Conservation (phyloP, 2,329 filamentous ascomycete genomes). For the Didymella segeticola region DNA sequence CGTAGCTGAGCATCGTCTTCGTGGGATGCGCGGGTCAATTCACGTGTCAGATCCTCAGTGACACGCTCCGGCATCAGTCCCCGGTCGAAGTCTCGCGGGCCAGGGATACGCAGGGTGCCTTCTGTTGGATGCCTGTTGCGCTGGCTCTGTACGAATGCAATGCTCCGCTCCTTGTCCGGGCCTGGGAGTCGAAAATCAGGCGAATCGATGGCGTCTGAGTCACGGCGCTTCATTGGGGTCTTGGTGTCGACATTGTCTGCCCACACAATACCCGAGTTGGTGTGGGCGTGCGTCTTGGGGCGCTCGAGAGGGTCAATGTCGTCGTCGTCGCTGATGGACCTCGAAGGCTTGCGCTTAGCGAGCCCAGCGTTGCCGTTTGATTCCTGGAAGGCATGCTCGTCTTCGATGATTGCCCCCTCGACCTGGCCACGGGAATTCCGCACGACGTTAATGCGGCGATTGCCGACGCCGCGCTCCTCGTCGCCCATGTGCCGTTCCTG, state of each 20-base stretch:
- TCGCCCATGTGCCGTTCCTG: conserved; percentile 53
- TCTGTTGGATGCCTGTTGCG: conserved; percentile 75
- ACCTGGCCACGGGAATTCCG: conserved; percentile 60
- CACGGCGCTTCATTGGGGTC: conserved; percentile 59
- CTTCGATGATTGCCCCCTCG: conserved; percentile 66
- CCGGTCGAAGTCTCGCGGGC: conserved; percentile 86
- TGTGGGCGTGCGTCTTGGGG: conserved; percentile 18
- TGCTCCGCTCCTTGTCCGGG: conserved; percentile 75
- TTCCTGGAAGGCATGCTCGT: conserved; percentile 52
- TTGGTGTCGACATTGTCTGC: conserved; percentile 31
- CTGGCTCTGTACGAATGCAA: conserved; percentile 86
- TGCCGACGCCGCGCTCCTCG: conserved; percentile 70
- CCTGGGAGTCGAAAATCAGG: conserved; percentile 62
- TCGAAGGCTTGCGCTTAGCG: conserved; percentile 3
- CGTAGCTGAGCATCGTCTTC: conserved; percentile 28
- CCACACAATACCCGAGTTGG: conserved; percentile 31
- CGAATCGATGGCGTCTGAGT: conserved; percentile 67
- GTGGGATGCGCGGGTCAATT: conserved; percentile 29
- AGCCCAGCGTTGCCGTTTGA: conserved; percentile 45
- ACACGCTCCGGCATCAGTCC: conserved; percentile 74
- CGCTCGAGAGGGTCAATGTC: conserved; percentile 29
- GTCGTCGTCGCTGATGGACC: conserved; percentile 20
- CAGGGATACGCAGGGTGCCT: conserved; percentile 84
- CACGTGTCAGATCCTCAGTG: conserved; percentile 46
- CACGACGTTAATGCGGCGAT: conserved; percentile 71